Percentiles rank a stretch among this genome's conserved stretches.
These are phyloP conservation scores for Psilocybe sp. DNA, from an alignment of 768 basidiomycete species.

Conservation along the genomic window DNA sequence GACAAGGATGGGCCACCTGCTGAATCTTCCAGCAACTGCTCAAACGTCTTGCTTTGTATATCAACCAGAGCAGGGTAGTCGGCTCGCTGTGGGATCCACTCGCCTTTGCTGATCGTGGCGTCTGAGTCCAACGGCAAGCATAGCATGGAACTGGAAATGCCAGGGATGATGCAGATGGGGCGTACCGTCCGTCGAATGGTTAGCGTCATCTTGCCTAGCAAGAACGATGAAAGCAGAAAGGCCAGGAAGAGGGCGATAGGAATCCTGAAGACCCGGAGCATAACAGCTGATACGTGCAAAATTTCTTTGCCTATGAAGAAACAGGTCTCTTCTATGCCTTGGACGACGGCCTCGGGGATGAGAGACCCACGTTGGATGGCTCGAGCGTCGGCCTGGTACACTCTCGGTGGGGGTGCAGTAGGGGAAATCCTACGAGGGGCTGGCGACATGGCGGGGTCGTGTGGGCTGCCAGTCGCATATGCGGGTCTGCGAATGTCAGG, in stretches of 20 bases:
- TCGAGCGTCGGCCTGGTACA: too few relatives aligned
- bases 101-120: not conserved
- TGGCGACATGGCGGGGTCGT: too few relatives aligned
- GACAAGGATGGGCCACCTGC: constrained; percentile 58
- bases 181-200: constrained; percentile 46
- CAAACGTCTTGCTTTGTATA: constrained; percentile 60
- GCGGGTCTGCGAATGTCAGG: too few relatives aligned
- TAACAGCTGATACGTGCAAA: constrained; percentile 44
- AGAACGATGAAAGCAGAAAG: constrained; percentile 46
- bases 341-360: constrained; percentile 21
- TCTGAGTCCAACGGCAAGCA: constrained; percentile 31
- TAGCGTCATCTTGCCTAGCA: constrained; percentile 36
- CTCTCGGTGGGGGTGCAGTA: too few relatives aligned
- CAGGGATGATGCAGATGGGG: constrained; percentile 64
- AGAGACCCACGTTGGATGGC: not conserved
- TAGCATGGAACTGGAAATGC: constrained; percentile 44
- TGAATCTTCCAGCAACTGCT: constrained; percentile 58
- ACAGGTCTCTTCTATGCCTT: constrained; percentile 27
- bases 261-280: constrained; percentile 47
- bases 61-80: constrained; percentile 63
- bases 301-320: constrained; percentile 34
- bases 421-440: too few relatives aligned
- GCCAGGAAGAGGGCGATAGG: constrained; percentile 57
- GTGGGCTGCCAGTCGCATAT: too few relatives aligned
- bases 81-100: constrained; percentile 38